Conservation (phyloP, 169 alveolate species). For the Theileria annulata region DNA sequence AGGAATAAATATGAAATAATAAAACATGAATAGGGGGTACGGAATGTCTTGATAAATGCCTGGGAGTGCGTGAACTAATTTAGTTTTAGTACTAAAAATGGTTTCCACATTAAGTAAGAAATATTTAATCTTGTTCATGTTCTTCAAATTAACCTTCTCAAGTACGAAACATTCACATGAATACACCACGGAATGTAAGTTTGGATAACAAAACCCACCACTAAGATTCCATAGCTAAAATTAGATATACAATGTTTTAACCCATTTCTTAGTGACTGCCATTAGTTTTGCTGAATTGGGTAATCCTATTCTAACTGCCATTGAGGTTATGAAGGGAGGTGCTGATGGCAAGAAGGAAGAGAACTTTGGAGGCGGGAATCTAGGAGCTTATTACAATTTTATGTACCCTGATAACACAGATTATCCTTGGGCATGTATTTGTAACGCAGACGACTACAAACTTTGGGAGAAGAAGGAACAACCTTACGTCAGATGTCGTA, state of each 20-base stretch:
- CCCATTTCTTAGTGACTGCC: not conserved
- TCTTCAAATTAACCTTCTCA: constrained; percentile 2
- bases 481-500: constrained; percentile 71
- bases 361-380: constrained; percentile 67
- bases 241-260: not conserved
- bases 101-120: not conserved
- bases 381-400: constrained; percentile 69
- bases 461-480: constrained; percentile 67
- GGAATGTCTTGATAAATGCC: constrained; percentile 1
- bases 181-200: constrained; percentile 7
- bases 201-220: not conserved
- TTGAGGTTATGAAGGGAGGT: constrained; percentile 33
- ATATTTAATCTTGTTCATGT: not conserved
- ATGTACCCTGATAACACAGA: constrained; percentile 75
- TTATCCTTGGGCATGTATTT: constrained; percentile 82
- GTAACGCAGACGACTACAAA: constrained; percentile 66
- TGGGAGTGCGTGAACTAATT: constrained; percentile 1
- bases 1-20: not conserved
- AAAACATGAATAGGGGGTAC: not conserved
- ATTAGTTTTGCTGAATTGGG: constrained; percentile 22
- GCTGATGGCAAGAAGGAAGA: constrained; percentile 45
- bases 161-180: constrained; percentile 11
- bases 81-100: not conserved
- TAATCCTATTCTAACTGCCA: constrained; percentile 21
- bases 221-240: not conserved